A percentile compares a stretch with the other conserved stretches of the same genome.
Conservation (phyloP, 768 basidiomycete species). For the Amanita phalloides region DNA sequence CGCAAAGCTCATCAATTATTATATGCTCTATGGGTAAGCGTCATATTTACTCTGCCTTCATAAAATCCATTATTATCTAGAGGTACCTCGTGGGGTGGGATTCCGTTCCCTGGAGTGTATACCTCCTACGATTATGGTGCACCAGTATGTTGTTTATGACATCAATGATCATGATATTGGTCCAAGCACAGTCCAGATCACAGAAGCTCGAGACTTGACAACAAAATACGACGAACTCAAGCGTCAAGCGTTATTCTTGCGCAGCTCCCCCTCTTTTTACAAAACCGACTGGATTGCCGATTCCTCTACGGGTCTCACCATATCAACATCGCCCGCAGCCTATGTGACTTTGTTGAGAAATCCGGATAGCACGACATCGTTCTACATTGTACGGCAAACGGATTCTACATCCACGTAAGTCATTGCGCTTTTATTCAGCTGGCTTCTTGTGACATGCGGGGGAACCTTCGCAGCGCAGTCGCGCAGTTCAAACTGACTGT, state of each 20-base stretch:
- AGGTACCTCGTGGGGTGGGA: conserved; percentile 78
- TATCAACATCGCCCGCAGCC: conserved; percentile 30
- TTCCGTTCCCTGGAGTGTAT: conserved; percentile 71
- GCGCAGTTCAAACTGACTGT: conserved; percentile 52
- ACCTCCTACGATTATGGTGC: conserved; percentile 80
- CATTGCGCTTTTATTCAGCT: background rate
- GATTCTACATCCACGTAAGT: conserved; percentile 59
- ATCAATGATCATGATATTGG: background rate
- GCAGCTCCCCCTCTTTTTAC: conserved; percentile 69
- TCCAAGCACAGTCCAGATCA: conserved; percentile 24
- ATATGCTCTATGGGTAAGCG: conserved; percentile 72
- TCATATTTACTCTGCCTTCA: background rate
- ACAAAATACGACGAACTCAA: conserved; percentile 72
- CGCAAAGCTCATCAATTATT: conserved; percentile 73
- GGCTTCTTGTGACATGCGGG: background rate
- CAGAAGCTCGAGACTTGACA: conserved; percentile 56
- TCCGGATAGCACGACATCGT: conserved; percentile 52
- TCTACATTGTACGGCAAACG: conserved; percentile 61
- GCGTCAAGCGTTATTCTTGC: conserved; percentile 65
- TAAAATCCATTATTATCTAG: conserved; percentile 22
- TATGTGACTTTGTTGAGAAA: conserved; percentile 59
- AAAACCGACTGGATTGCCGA: conserved; percentile 72
- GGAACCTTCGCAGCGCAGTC: conserved; percentile 23
- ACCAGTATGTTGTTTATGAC: conserved; percentile 22
- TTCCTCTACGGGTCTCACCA: conserved; percentile 34